Evolutionary conservation across 1,284 basidiomycete species (phyloP), one percentile per base, ranked within the genome.

Genomic region (Sphagnurus paluster): DNA sequence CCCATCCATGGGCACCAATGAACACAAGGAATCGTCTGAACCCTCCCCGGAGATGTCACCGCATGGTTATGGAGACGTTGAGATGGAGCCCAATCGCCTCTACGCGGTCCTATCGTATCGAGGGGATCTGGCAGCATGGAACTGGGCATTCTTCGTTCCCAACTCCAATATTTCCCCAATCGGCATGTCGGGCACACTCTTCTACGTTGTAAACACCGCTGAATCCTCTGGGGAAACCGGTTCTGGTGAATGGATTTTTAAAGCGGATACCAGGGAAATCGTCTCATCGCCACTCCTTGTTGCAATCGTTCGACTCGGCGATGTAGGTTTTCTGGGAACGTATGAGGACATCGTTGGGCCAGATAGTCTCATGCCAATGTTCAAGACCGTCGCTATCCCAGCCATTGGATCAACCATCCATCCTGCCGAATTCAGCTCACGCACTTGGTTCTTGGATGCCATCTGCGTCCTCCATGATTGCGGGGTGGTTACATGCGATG

Each of bases 81-180:
- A 68, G 45, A 66, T 74, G 23, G 67, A 71, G 53, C 50, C 59
- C 7, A 62, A 67, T 42, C 61, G 59, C 39, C 64, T 75, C 9
- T 74, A 75, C 53, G 71, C 70, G 7, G 63, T 73, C 46, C 66
- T 75, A 42, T 64, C 63, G 24, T 74, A 74, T 55, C 58, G 68
- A 17, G 71, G 70, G 29, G 72, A 74, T 49, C 65, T 71, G 33
- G 69, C 70, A 19, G 63, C 69, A 5, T 75, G 73, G 73, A 68
- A 74, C 49, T 75, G 73, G 73, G 65, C 68, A 2, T 75, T 75
- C 52, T 74, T 66, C 57, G 62, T 74, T 17, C 66, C 71, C 38
- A 62, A 72, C 53, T 65, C 68, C 26, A 41, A 57, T 11, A 50
- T 61, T 1, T 49, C 53, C 2, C 71, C 72, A 9, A 67, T 73